Conservation (phyloP, 2,329 filamentous ascomycete species). For the Pyrenophora seminiperda region DNA sequence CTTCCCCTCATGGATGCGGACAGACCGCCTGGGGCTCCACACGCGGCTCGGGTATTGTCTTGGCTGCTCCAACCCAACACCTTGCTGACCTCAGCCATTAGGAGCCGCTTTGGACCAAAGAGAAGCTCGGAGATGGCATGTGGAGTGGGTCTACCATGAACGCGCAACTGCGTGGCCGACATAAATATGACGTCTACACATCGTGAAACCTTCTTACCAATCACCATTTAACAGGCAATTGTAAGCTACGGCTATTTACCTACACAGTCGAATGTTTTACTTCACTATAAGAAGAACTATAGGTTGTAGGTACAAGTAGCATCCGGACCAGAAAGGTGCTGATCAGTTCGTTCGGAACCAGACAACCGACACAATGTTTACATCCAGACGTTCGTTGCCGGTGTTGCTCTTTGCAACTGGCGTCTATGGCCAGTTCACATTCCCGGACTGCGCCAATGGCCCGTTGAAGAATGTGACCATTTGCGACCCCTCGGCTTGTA, state of each 20-base stretch:
- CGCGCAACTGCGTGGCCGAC: slow-evolving; percentile 4
- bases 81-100: slow-evolving; percentile 16
- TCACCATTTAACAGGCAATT: neutral
- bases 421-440: slow-evolving; percentile 33
- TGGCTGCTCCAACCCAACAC: slow-evolving; percentile 5
- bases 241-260: slow-evolving; percentile 27
- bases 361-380: slow-evolving; percentile 16
- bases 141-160: neutral
- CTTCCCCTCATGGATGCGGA: slow-evolving; percentile 20
- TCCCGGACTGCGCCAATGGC: slow-evolving; percentile 59
- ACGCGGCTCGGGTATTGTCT: slow-evolving; percentile 17
- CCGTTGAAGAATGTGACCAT: slow-evolving; percentile 58
- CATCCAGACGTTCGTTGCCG: slow-evolving; percentile 11
- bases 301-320: neutral
- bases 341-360: neutral
- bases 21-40: slow-evolving; percentile 21
- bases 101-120: slow-evolving; percentile 16
- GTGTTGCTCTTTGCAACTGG: slow-evolving; percentile 17
- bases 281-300: slow-evolving; percentile 20
- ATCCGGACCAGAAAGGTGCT: neutral
- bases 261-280: too few species aligned
- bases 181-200: slow-evolving; percentile 21
- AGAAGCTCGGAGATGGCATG: slow-evolving; percentile 8
- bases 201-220: slow-evolving; percentile 9
- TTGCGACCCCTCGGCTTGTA: slow-evolving; percentile 54